Conservation (phyloP, 23 red algal species). For the Gracilaria gracilis region DNA sequence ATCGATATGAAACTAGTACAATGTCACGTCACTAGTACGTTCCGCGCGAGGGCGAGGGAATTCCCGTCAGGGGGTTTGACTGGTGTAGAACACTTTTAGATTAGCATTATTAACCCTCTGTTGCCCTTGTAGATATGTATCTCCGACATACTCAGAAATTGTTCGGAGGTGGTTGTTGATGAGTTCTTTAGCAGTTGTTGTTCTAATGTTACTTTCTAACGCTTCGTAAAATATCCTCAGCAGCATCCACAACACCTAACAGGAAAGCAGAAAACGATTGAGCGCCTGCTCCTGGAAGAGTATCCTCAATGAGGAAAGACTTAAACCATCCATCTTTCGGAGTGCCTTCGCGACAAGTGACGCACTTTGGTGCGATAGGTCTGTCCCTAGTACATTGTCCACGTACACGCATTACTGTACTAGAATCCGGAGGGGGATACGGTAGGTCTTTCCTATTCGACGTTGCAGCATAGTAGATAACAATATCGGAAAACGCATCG, state of each 20-base stretch:
- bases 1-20: too few relatives aligned
- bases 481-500: slow-evolving; percentile 69
- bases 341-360: slow-evolving; percentile 58
- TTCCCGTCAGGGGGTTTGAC: not conserved
- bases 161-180: not conserved
- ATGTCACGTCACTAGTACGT: too few relatives aligned
- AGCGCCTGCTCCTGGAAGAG: slow-evolving; percentile 13
- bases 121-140: too few relatives aligned
- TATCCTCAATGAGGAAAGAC: slow-evolving; percentile 62
- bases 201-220: not conserved
- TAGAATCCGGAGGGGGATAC: slow-evolving; percentile 65
- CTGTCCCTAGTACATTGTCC: slow-evolving; percentile 38
- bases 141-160: too few relatives aligned
- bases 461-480: slow-evolving; percentile 43
- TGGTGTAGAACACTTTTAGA: not conserved
- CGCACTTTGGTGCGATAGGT: slow-evolving; percentile 42
- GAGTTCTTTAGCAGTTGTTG: not conserved
- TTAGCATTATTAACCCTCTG: too few relatives aligned
- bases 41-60: not conserved
- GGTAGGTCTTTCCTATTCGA: slow-evolving; percentile 14
- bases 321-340: slow-evolving; percentile 75
- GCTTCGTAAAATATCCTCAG: slow-evolving; percentile 16
- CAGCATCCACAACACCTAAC: slow-evolving; percentile 52
- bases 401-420: slow-evolving; percentile 45
- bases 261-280: slow-evolving; percentile 67